Evolutionary conservation across 805 yeast genomes (phyloP), one percentile per base, ranked within the genome.

Genomic region (Candida saitoana): DNA sequence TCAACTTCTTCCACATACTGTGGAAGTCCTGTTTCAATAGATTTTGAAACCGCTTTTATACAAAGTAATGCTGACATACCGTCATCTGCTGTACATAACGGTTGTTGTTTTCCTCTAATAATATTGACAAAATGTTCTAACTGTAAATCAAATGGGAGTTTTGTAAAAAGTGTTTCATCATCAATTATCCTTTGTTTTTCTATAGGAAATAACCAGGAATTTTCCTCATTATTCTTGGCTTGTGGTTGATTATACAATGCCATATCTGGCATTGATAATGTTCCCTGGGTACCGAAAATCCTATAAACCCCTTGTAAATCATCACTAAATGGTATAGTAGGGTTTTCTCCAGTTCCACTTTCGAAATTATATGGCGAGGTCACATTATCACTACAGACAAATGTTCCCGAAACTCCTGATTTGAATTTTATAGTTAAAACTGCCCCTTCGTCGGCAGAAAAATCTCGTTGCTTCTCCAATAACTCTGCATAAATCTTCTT

Each of bases 291-390:
- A 2, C 71, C 72, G 54, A 64, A 66, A 5, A 67, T 53, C 27
- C 69, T 49, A 43, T 67, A 67, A 39, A 65, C 51, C 2, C 72
- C 71, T 34, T 55, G 49, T 7, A 58, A 48, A 11, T 47, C 55
- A 9, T 57, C 56, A 43, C 59, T 53, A 22, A 48, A 49, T 1
- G 71, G 71, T 15, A 66, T 52, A 12, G 52, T 55, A 12, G 71
- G 71, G 49, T 66, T 66, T 44, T 66, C 71, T 5, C 71, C 71
- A 2, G 71, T 66, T 6, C 67, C 67, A 14, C 57, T 48, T 41
- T 66, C 70, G 43, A 66, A 66, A 50, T 61, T 63, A 44, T 62
- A 63, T 2, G 71, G 69, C 2, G 69, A 63, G 1, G 59, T 52
- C 25, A 63, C 67, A 48, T 63, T 64, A 44, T 66, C 71, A 24